Conservation (phyloP, 1,284 basidiomycete species). For the Trichosporon coremiiforme region DNA sequence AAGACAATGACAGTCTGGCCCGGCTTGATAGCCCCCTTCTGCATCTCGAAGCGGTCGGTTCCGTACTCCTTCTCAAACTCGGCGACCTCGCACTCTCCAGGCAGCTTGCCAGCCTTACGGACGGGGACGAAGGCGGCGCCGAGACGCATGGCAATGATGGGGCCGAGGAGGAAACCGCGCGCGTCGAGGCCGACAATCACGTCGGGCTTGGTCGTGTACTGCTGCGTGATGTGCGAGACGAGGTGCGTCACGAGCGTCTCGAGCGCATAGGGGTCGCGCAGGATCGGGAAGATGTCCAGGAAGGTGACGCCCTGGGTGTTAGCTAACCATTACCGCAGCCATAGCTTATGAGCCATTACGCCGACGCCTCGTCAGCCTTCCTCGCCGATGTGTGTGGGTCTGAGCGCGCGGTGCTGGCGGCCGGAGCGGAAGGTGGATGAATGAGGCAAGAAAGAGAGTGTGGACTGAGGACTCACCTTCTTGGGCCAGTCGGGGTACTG, state of each 20-base stretch:
- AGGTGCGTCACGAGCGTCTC: constrained; percentile 92
- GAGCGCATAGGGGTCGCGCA: constrained; percentile 78
- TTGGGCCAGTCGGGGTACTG: constrained; percentile 81
- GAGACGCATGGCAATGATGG: constrained; percentile 84
- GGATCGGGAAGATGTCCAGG: constrained; percentile 87
- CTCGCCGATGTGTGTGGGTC: too few species aligned
- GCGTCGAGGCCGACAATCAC: constrained; percentile 95
- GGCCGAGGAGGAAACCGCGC: constrained; percentile 92
- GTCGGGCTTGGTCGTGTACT: constrained; percentile 68
- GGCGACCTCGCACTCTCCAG: constrained; percentile 76
- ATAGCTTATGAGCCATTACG: too few species aligned
- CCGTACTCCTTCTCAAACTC: constrained; percentile 96
- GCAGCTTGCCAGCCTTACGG: constrained; percentile 91
- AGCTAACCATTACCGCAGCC: too few species aligned
- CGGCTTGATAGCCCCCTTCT: constrained; percentile 76
- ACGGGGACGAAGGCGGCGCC: constrained; percentile 97
- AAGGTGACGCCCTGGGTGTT: constrained; percentile 52
- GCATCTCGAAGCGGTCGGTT: constrained; percentile 89
- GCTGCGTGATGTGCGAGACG: constrained; percentile 77
- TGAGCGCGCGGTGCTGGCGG: too few species aligned
- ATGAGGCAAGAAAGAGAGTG: neutral
- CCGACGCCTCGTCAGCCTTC: too few species aligned
- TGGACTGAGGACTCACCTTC: constrained; percentile 69
- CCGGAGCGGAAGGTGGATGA: neutral
- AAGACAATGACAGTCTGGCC: constrained; percentile 86